Base-by-base conservation (phyloP, 257 asterid genomes). In the Lithospermum erythrorhizon region DNA sequence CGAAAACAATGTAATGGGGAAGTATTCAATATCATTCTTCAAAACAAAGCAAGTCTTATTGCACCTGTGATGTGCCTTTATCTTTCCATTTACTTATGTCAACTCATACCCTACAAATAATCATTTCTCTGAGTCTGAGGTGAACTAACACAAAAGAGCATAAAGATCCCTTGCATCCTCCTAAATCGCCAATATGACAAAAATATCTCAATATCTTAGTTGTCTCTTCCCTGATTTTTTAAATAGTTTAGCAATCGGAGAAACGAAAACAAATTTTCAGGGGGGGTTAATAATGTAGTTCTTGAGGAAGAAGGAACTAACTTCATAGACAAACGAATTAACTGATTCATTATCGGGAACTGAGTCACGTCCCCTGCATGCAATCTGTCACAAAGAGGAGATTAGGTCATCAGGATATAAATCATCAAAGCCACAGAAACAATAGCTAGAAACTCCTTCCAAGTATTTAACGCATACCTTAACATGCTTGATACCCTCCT, bases 311-410 rank as follows among this genome's bases (percentile, higher is more conserved):
- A 7, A 22, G 21, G n/a, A 52, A 72, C 67, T 62, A 75, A 89
- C 99, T 96, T 93, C 99, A 57, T 81, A 77, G 65, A 87, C 86
- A 79, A 93, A 93, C 61, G 64, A 67, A 79, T 93, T 93, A 61
- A 93, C 99, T 41, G 81, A 76, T 76, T 86, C 96, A 52, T 79
- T 89, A 69, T 93, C 97, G 17, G 99, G 99, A 62, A 85, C 95
- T 59, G 99, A 84, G 83, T 87, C 96, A 65, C 96, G 97, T 58
- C 99, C 99, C 81, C 78, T 93, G 83, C 99, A 93, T 48, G 87
- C 83, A 78, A 93, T 86, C 99, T 93, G 70, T 67, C 60, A 62
- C 55, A 65, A 65, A 41, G 48, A 54, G 22, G 24, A 47, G 16
- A 35, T 41, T 49, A 24, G 37, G 37, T 18, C 52, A 18, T 53